Percentiles rank a stretch among this genome's conserved stretches.
Evolutionary conservation across 495 filamentous ascomycete species (phyloP).

Genomic region (Hypoxylon lienhwacheense): DNA sequence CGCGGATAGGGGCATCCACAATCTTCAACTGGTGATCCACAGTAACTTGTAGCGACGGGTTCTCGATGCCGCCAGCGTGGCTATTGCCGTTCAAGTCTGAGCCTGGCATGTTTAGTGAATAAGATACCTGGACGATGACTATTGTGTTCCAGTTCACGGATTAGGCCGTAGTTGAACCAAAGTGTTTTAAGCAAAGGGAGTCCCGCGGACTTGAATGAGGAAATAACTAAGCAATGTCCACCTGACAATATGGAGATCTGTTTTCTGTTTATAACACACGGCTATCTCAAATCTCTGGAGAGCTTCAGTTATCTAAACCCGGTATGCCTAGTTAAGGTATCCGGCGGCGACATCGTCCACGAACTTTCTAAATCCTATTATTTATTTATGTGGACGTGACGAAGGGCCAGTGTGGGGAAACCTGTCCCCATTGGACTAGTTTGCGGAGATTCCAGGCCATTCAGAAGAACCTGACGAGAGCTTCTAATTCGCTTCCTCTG

Average conservation of each 20-base stretch:
- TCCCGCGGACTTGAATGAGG: slow-evolving; percentile 3
- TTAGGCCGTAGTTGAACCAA: neutral
- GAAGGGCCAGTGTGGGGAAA: slow-evolving; percentile 28
- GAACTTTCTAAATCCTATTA: no score
- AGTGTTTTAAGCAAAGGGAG: neutral
- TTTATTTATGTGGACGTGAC: slow-evolving; percentile 22
- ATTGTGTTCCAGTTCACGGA: slow-evolving; percentile 2
- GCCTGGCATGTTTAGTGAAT: slow-evolving; percentile 17
- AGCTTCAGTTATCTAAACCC: slow-evolving; percentile 6
- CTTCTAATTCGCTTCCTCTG: slow-evolving; percentile 16
- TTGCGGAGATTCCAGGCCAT: slow-evolving; percentile 26
- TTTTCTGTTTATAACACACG: slow-evolving; percentile 18
- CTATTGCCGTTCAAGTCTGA: slow-evolving; percentile 18
- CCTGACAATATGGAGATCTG: slow-evolving; percentile 1
- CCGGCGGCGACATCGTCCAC: slow-evolving; percentile 30
- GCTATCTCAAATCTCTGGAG: slow-evolving; percentile 6
- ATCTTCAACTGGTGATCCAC: slow-evolving; percentile 56
- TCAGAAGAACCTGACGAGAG: slow-evolving; percentile 5
- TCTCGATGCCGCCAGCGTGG: slow-evolving; percentile 34
- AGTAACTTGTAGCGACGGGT: slow-evolving; percentile 60
- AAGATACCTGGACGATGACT: slow-evolving; percentile 1
- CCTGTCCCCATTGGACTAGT: slow-evolving; percentile 17
- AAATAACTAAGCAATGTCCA: neutral
- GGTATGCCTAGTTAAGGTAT: slow-evolving; percentile 25
- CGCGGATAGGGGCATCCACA: slow-evolving; percentile 54